Conservation (phyloP, 352 stramenopile species). For the Thraustochytrium sp. region DNA sequence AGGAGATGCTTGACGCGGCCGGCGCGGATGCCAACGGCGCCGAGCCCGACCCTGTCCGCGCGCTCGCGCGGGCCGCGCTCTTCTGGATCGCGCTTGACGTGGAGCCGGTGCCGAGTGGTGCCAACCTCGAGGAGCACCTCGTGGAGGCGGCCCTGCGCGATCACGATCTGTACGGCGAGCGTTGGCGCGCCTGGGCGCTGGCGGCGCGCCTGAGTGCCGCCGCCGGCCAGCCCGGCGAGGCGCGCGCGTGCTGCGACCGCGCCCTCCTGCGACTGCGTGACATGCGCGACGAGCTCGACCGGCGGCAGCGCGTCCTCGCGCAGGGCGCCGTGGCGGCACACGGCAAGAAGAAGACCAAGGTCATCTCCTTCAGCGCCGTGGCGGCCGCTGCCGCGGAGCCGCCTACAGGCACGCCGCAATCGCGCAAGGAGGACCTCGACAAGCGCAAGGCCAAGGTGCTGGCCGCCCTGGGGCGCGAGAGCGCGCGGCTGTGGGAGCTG, state of each 20-base stretch:
- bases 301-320: neutral
- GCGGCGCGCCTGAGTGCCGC: neutral
- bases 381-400: neutral
- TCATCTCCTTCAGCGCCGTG: slow-evolving; percentile 11
- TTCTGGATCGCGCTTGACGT: neutral
- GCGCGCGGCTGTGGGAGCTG: neutral
- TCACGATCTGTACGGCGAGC: neutral
- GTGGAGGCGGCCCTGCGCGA: neutral
- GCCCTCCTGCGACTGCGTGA: neutral
- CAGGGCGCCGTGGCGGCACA: neutral
- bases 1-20: neutral
- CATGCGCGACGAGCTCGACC: neutral
- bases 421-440: neutral
- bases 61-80: neutral
- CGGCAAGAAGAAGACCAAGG: neutral
- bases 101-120: neutral
- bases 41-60: neutral
- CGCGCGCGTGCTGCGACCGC: neutral
- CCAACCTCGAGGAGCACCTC: neutral
- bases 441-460: neutral
- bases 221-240: neutral
- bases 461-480: neutral
- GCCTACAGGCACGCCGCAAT: neutral
- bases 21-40: neutral
- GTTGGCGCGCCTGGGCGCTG: neutral